Conservation (phyloP, 2,329 filamentous ascomycete genomes). For the Nigrospora oryzae region DNA sequence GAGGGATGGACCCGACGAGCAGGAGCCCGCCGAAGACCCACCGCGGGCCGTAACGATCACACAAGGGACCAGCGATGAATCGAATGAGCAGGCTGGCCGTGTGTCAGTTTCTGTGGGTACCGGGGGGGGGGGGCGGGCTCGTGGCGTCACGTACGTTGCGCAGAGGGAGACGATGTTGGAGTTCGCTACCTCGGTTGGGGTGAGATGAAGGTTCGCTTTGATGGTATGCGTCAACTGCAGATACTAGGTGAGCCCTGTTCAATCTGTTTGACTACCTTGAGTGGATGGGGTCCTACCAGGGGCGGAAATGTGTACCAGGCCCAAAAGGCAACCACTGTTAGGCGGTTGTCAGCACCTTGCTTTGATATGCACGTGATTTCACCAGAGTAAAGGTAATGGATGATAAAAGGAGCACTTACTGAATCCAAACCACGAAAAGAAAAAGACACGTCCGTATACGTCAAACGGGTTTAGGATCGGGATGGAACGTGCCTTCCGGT, state of each 20-base stretch:
- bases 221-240: conserved; percentile 63
- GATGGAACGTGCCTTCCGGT: conserved; percentile 71
- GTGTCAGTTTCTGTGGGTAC: neutral
- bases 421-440: conserved; percentile 53
- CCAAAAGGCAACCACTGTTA: conserved; percentile 62
- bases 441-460: conserved; percentile 78
- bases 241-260: conserved; percentile 8
- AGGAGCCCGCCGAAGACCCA: conserved; percentile 71
- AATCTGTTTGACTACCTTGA: neutral
- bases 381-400: neutral
- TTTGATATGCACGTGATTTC: no score
- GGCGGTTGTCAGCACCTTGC: no score
- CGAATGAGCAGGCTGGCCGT: conserved; percentile 59
- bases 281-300: conserved; percentile 40
- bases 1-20: conserved; percentile 71
- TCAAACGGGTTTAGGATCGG: conserved; percentile 72
- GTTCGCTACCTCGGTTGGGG: conserved; percentile 65
- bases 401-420: conserved; percentile 18
- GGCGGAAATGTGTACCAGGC: conserved; percentile 92
- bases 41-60: conserved; percentile 76
- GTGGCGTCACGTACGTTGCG: conserved; percentile 42
- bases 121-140: neutral
- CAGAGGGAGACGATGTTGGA: conserved; percentile 81
- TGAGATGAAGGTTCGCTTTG: conserved; percentile 67
- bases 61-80: conserved; percentile 71